Base-by-base conservation (phyloP, 176 grass and related monocot species). In the Elymus sibiricus region DNA sequence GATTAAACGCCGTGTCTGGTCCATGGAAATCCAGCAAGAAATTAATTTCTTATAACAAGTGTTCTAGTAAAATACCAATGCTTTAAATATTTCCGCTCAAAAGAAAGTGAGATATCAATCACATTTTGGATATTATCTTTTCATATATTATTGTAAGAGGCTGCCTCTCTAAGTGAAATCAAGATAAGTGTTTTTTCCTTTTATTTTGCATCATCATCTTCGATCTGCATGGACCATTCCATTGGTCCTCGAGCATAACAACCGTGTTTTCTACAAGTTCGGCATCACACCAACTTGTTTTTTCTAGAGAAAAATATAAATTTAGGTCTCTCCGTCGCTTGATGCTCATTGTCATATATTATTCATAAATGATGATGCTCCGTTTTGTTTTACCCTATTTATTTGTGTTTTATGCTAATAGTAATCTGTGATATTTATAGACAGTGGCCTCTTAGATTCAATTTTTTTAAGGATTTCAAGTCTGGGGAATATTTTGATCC, bases 81-180 rank as follows among this genome's bases (percentile, higher is more conserved):
- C 5, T 53, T 7, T 53, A 53, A 53, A 53, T 61, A 24, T 16
- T 21, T 74, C 49, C 15, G 47, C 34, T 53, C 42, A 80, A 59
- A 86, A 87, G 74, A 43, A 77, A 86, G 79, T 53, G 67, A 78
- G 63, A 84, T 78, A 76, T 79, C 76, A 76, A 86, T 77, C 78
- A 74, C 46, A 67, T 73, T 46, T 73, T 26, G 29, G 85, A 84
- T 72, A 44, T 21, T 17, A 38, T 86, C 56, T 1, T 38, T 86
- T 24, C 15, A 65, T 79, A 35, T 22, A 38, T 84, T 93, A 27
- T 74, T 74, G n/a, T 27, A 77, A 53, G 39, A 79, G 29, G 29
- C 38, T 61, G 35, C 31, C 87, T 70, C 65, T 35, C 74, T 46
- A 46, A 81, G 62, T 59, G 58, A 25, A 87, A 82, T 68, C 73